Base-by-base conservation (phyloP, 164 flowering plant species). In the Magnolia sinica region DNA sequence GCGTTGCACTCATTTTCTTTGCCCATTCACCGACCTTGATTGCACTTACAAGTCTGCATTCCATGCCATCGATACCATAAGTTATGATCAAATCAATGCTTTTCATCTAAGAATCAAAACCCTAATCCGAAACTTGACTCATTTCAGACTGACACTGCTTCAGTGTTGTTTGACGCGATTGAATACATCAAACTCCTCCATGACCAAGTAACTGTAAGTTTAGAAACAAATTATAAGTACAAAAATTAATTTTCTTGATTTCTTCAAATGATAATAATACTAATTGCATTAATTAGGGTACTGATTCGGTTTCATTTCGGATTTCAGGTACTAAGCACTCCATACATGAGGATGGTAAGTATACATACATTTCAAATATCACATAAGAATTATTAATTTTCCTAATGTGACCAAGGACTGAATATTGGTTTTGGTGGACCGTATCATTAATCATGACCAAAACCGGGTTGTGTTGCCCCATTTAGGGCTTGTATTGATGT, bases 71-170 rank as follows among this genome's bases (percentile, higher is more conserved):
- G 4, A 31, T 3, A 31, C 37, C 37, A 4, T 31, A 4, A 31
- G 4, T 31, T 31, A 31, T 31, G 37, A 31, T 31, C 37, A 31
- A 31, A 31, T 31, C 4, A 31, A 31, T 31, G 45, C 45, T 37
- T 37, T 37, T 37, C 45, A 37, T 37, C 45, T 37, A 37, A 37
- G 45, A 37, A 37, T 37, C 45, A 2, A 37, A 37, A 37, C 45
- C 45, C 45, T 37, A 37, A 37, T 37, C 45, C 45, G 45, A 37
- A 3, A 37, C 45, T 37, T 1, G n/a, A 31, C 29, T 29, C 27
- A n/a, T 11, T 69, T 37, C 77, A 76, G 77, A 76, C 77, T 18
- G 77, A 76, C 16, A 76, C 77, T 68, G 77, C 77, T 20, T 76
- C 77, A 2, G 77, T 76, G 18, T 49, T 76, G 49, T 29, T 68